Evolutionary conservation across 495 filamentous ascomycete species (phyloP).

Genomic region (Aspergillus heteromorphus): DNA sequence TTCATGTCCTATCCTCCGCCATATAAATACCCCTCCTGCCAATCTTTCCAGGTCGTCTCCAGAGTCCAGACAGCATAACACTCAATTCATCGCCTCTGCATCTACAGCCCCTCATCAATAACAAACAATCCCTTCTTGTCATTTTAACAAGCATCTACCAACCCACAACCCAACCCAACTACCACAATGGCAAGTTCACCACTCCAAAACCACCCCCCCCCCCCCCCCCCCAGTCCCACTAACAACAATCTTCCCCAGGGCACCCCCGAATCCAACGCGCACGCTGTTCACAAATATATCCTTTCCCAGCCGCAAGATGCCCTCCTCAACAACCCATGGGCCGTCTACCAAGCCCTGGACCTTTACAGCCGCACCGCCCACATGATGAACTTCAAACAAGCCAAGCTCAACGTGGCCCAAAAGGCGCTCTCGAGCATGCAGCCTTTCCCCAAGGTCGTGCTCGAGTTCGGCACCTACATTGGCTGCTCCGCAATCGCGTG

Average conservation of each 20-base stretch:
- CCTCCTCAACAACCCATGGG: constrained; percentile 21
- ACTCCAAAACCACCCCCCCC: not conserved
- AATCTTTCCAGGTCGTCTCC: too few species aligned
- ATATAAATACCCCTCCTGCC: not conserved
- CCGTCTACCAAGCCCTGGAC: constrained; percentile 19
- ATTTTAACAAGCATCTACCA: not conserved
- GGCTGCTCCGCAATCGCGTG: constrained; percentile 28
- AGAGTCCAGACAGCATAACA: too few species aligned
- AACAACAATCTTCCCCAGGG: not conserved
- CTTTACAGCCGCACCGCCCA: constrained; percentile 9
- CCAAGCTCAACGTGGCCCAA: constrained; percentile 15
- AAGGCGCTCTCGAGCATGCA: constrained; percentile 11
- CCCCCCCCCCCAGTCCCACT: not conserved
- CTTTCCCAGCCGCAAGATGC: constrained; percentile 14
- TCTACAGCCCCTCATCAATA: too few species aligned
- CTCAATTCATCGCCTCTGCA: too few species aligned
- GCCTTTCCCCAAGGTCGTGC: constrained; percentile 17
- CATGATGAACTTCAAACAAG: constrained; percentile 23
- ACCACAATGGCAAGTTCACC: constrained; percentile 2
- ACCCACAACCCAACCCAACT: not conserved
- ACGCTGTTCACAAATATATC: constrained; percentile 19
- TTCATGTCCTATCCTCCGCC: not conserved
- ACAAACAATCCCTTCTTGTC: not conserved
- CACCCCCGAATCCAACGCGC: not conserved
- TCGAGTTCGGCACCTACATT: constrained; percentile 33